Evolutionary conservation across 495 filamentous ascomycete species (phyloP).

Genomic region (Patellaria atrata): DNA sequence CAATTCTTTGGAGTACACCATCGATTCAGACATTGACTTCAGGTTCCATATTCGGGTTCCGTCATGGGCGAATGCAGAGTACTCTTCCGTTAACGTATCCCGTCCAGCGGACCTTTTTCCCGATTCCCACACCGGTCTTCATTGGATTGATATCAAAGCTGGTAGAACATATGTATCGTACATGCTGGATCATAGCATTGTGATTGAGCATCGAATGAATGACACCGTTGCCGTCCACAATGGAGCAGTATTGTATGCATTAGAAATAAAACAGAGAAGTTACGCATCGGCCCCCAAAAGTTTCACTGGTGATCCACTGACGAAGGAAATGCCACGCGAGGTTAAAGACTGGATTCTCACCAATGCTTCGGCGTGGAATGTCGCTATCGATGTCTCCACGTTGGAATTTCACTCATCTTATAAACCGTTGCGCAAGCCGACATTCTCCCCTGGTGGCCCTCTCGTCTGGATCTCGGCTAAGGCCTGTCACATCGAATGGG

Average conservation of each 20-base stretch:
- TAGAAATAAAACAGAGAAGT: constrained; percentile 28
- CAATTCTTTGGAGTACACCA: constrained; percentile 33
- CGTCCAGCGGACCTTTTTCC: constrained; percentile 16
- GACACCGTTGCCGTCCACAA: constrained; percentile 39
- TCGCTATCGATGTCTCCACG: constrained; percentile 36
- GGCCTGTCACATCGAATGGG: constrained; percentile 43
- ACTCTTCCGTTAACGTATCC: constrained; percentile 7
- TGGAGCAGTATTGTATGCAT: constrained; percentile 41
- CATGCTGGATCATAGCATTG: constrained; percentile 15
- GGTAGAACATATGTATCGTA: constrained; percentile 21
- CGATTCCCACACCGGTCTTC: constrained; percentile 21
- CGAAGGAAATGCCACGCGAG: constrained; percentile 21
- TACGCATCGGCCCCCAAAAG: constrained; percentile 19
- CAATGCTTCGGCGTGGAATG: constrained; percentile 32
- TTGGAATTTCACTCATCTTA: constrained; percentile 24
- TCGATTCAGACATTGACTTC: constrained; percentile 28
- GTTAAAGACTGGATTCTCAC: constrained; percentile 27
- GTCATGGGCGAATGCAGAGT: constrained; percentile 28
- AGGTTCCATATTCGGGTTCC: constrained; percentile 39
- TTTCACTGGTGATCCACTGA: constrained; percentile 6
- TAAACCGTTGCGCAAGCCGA: constrained; percentile 32
- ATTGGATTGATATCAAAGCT: constrained; percentile 21
- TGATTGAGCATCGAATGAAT: constrained; percentile 32
- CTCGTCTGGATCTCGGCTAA: constrained; percentile 35
- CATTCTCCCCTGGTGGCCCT: constrained; percentile 36